Conservation (phyloP, 108 stramenopile species). For the Asterionellopsis glacialis region DNA sequence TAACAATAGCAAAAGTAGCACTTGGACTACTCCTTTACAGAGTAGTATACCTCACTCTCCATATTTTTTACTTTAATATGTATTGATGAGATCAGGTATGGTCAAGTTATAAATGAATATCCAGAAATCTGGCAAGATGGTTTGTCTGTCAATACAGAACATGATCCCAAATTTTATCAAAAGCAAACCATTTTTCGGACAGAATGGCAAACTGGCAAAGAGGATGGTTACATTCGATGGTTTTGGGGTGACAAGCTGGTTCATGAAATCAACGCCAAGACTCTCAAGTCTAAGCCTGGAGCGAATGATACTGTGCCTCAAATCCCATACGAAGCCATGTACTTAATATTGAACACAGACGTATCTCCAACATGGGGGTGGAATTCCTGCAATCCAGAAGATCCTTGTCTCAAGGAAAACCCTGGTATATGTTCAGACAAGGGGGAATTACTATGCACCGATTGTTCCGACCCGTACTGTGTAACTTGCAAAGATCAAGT, state of each 20-base stretch:
- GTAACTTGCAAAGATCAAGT: constrained; percentile 1
- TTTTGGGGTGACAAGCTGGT: constrained; percentile 10
- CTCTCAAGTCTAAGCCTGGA: constrained; percentile 3
- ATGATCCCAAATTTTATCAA: too few species aligned
- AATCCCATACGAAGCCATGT: constrained; percentile 20
- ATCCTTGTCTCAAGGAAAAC: constrained; percentile 6
- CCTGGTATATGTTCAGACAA: constrained; percentile 5
- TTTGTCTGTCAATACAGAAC: too few species aligned
- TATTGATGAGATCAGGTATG: too few species aligned
- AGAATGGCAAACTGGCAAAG: background rate
- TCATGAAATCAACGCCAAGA: constrained; percentile 10
- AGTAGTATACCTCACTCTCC: too few species aligned
- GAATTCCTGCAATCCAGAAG: constrained; percentile 5
- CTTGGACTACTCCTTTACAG: too few species aligned
- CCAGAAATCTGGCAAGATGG: too few species aligned
- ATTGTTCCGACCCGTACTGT: constrained; percentile 15
- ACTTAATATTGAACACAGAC: constrained; percentile 11
- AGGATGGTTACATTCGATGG: constrained; percentile 15
- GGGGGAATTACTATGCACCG: constrained; percentile 8
- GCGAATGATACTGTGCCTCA: background rate
- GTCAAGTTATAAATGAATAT: too few species aligned
- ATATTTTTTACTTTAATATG: too few species aligned
- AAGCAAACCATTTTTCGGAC: too few species aligned
- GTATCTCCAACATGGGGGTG: constrained; percentile 13
- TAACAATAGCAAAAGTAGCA: too few species aligned